Base-by-base conservation (phyloP, 495 filamentous ascomycete genomes). In the Gamarada debralockiae region DNA sequence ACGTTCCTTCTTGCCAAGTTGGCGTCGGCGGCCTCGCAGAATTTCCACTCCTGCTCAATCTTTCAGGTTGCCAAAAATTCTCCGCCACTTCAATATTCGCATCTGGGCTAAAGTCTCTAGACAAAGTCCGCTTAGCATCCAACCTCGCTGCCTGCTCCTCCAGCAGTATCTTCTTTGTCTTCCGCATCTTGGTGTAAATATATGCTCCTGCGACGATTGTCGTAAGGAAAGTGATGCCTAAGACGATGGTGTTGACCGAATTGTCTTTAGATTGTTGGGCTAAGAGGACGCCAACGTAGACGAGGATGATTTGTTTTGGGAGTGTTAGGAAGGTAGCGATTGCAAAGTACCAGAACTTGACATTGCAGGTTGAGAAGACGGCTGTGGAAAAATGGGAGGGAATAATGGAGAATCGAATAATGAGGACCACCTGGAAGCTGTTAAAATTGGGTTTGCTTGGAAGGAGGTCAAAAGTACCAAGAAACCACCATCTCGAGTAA, bases 241-340 rank as follows among this genome's bases (percentile, higher is more conserved):
- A 61, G 8, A 66, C 61, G 23, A 68, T 50, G 52, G 53, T 58
- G 39, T 68, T 65, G 47, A 59, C 39, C 25, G 47, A 51, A 53
- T 61, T 49, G 46, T 65, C 54, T 27, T 53, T 56, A 3, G 54
- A 48, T 0, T 53, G 37, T 27, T 58, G 31, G 0, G 59, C 18
- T 8, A 68, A 57, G n/a, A 68, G 58, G 20, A 66, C 63, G 49
- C 65, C 65, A 24, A 68, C 55, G 49, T 68, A 68, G 25, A 68
- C 65, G 40, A 68, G 52, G 45, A 68, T 57, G 48, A 66, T 60
- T 21, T 68, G 65, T 25, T 68, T 68, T 5, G 65, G 65, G 2
- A 68, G 63, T 0, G 65, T 64, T 23, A 68, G 42, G 37, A 64
- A 56, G 22, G 63, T 66, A 33, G 65, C 63, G 50, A 66, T 38